Percentiles rank a stretch among this genome's conserved stretches.
Evolutionary conservation across 768 basidiomycete genomes (phyloP).

Genomic region (Pleurotus tuoliensis): DNA sequence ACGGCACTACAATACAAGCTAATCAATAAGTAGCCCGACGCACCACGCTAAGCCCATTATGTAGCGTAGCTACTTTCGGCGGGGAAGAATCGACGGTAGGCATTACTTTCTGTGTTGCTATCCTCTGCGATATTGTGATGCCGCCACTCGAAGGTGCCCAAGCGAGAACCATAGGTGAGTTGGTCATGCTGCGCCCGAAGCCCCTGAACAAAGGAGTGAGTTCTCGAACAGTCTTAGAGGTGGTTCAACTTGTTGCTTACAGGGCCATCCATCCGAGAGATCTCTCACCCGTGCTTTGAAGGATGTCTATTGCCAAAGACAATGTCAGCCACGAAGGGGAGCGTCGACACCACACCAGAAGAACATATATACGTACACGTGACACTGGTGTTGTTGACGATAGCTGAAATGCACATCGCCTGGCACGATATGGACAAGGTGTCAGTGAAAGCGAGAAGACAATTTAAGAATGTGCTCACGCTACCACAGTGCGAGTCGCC

Average conservation of each 20-base stretch:
- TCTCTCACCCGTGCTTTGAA: conserved; percentile 38
- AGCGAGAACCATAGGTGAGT: conserved; percentile 67
- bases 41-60: conserved; percentile 33
- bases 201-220: conserved; percentile 38
- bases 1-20: neutral
- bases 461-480: conserved; percentile 8
- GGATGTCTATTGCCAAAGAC: conserved; percentile 31
- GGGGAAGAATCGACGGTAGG: conserved; percentile 54
- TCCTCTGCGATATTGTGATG: conserved; percentile 65
- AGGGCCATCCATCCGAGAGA: conserved; percentile 59
- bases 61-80: conserved; percentile 43
- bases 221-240: neutral
- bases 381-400: conserved; percentile 40
- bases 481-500: conserved; percentile 27
- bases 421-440: conserved; percentile 11
- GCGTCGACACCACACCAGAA: neutral
- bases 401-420: conserved; percentile 46
- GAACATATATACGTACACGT: conserved; percentile 28
- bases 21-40: conserved; percentile 12
- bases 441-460: too few relatives aligned
- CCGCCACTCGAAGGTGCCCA: conserved; percentile 63
- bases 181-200: conserved; percentile 52
- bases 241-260: conserved; percentile 26
- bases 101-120: conserved; percentile 46
- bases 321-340: neutral